These are phyloP conservation scores for Solanum chilense DNA, from an alignment of 257 asterid species.

Conservation along the genomic window DNA sequence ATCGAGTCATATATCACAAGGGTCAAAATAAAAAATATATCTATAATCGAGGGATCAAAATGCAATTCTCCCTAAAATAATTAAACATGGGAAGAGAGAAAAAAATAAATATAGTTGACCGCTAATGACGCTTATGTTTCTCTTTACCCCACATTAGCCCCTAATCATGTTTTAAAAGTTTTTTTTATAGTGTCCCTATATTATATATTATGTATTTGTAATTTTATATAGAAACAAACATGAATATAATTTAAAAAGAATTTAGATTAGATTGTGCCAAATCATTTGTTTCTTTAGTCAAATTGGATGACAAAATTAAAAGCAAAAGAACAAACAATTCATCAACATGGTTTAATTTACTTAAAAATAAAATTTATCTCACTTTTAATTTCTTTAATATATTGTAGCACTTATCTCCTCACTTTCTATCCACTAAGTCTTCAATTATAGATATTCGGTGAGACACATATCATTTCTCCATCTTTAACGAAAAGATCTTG, in stretches of 20 bases:
- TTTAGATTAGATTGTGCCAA: not conserved
- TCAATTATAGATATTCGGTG: not conserved
- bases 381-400: not conserved
- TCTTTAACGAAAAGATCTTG: not conserved
- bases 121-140: slow-evolving; percentile 3
- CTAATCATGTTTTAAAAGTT: not conserved
- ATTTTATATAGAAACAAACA: not conserved
- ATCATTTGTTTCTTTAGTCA: not conserved
- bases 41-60: not conserved
- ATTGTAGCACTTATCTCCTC: not conserved
- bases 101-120: not conserved
- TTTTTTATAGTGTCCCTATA: not conserved
- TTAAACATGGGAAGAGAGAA: not conserved
- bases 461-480: not conserved
- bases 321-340: not conserved
- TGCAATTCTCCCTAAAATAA: not conserved
- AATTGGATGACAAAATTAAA: not conserved
- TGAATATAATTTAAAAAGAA: not conserved
- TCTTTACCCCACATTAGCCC: not conserved
- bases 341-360: not conserved
- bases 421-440: not conserved
- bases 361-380: not conserved
- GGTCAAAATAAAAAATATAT: not conserved
- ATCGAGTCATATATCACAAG: not conserved
- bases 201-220: not conserved